A percentile compares a stretch with the other conserved stretches of the same genome.
These are phyloP conservation scores for Claviceps quebecensis DNA, from an alignment of 2,329 filamentous ascomycete species.

Conservation along the genomic window DNA sequence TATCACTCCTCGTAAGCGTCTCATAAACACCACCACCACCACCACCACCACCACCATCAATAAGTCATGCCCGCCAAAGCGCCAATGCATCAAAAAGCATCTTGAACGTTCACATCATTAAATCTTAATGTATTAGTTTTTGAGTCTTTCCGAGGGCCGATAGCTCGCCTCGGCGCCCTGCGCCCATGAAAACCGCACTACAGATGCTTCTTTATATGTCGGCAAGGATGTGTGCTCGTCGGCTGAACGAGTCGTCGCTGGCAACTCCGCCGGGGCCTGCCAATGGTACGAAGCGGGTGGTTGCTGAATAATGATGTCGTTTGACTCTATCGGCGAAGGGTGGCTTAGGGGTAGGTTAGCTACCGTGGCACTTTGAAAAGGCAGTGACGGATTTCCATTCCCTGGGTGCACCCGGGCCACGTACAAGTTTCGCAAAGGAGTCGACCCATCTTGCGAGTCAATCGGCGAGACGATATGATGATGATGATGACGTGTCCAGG, in stretches of 20 bases:
- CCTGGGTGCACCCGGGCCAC: background rate
- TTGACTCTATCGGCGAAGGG: background rate
- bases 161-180: slow-evolving; percentile 15
- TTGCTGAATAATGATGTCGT: background rate
- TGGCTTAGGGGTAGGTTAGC: background rate
- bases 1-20: background rate
- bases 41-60: background rate
- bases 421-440: background rate
- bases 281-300: background rate
- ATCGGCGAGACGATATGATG: background rate
- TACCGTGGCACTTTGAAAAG: background rate
- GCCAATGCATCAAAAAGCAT: too few species aligned
- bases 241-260: slow-evolving; percentile 13
- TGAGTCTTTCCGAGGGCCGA: slow-evolving; percentile 10
- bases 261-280: slow-evolving; percentile 4
- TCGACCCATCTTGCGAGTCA: background rate
- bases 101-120: too few species aligned
- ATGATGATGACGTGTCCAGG: background rate
- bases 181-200: slow-evolving; percentile 17
- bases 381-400: background rate
- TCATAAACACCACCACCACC: background rate
- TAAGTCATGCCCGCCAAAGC: too few species aligned
- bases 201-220: slow-evolving; percentile 12
- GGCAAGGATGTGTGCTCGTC: slow-evolving; percentile 20
- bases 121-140: background rate